phyloP scores from a whole-genome alignment of 2,329 filamentous ascomycete genomes.

The Pezicula neosporulosa region DNA sequence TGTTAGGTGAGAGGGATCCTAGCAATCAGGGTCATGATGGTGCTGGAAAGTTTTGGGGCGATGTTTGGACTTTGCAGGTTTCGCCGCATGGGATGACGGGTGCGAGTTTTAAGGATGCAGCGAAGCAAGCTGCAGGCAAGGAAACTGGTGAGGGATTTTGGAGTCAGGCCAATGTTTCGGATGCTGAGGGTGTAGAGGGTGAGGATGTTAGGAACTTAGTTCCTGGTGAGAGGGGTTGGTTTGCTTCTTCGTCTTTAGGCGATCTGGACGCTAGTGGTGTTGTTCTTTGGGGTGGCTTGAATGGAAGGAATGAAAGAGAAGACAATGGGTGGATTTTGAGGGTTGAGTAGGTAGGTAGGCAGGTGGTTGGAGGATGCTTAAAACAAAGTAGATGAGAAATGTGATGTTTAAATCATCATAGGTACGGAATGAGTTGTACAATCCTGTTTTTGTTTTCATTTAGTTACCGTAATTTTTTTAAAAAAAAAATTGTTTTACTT shows the following conservation, averaged over 20 bases:
- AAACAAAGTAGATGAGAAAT: neutral
- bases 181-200: constrained; percentile 40
- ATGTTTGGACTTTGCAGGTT: constrained; percentile 63
- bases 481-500: too few species aligned
- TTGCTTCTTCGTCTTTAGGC: constrained; percentile 52
- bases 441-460: too few species aligned
- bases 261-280: constrained; percentile 58
- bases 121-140: constrained; percentile 48
- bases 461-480: too few species aligned
- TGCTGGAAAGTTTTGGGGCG: constrained; percentile 52
- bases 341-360: constrained; percentile 32
- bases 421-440: too few species aligned
- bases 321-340: constrained; percentile 64
- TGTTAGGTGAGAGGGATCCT: constrained; percentile 54
- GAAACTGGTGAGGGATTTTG: constrained; percentile 57
- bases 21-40: constrained; percentile 45
- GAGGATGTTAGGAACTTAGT: constrained; percentile 37
- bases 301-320: constrained; percentile 45
- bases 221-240: constrained; percentile 53
- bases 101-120: constrained; percentile 52
- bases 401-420: too few species aligned
- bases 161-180: constrained; percentile 49
- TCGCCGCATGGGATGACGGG: constrained; percentile 51
- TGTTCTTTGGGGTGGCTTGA: constrained; percentile 58
- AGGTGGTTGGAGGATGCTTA: neutral